Evolutionary conservation across 208 protist genomes (phyloP).

Genomic region (Wallacemonas sp.): DNA sequence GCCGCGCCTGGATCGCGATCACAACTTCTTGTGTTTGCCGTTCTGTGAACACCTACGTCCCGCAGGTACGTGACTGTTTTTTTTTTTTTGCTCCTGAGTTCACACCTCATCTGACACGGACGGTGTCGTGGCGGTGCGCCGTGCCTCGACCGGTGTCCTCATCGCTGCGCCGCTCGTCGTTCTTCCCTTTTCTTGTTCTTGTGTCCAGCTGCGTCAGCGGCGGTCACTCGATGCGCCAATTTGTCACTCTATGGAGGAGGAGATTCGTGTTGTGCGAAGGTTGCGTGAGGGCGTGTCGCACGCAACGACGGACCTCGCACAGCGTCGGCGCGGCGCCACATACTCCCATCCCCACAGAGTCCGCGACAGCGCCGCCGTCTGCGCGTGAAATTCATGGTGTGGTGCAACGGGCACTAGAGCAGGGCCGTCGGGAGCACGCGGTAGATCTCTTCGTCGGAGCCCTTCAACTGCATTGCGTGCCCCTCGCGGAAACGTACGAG

Average conservation of each 20-base stretch:
- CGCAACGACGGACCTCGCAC: not conserved
- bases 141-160: too few species aligned
- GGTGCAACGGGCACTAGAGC: conserved; percentile 28
- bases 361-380: conserved; percentile 26
- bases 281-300: not conserved
- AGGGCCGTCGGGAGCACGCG: conserved; percentile 50
- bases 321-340: too few species aligned
- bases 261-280: not conserved
- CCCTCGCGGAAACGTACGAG: conserved; percentile 63
- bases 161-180: too few species aligned
- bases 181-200: not conserved
- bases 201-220: not conserved
- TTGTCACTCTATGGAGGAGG: too few species aligned
- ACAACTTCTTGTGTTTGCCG: not conserved
- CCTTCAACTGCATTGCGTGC: conserved; percentile 47
- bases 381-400: conserved; percentile 67
- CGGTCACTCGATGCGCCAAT: too few species aligned
- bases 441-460: conserved; percentile 51
- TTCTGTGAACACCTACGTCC: too few species aligned
- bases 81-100: too few species aligned
- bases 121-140: too few species aligned
- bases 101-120: too few species aligned
- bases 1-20: not conserved
- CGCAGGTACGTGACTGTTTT: too few species aligned
- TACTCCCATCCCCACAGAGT: too few species aligned